Conservation (phyloP, 306 rosid species). For the Lathyrus oleraceus region DNA sequence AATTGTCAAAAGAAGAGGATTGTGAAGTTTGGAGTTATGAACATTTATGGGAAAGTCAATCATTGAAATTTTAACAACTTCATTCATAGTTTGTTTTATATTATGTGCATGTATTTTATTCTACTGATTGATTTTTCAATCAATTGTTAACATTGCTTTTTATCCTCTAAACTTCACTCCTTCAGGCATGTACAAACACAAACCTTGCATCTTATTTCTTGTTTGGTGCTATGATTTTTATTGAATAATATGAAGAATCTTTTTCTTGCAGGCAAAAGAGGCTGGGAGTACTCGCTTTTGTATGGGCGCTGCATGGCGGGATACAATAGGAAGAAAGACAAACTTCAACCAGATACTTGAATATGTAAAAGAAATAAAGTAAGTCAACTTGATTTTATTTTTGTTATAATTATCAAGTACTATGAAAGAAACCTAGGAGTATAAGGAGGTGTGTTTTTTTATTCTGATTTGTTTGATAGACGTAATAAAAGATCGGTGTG, state of each 20-base stretch:
- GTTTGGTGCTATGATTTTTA: slow-evolving; percentile 1
- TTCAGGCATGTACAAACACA: neutral
- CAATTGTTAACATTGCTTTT: neutral
- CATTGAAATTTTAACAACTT: neutral
- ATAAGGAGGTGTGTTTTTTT: neutral
- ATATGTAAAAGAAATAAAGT: slow-evolving; percentile 87
- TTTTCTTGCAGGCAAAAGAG: slow-evolving; percentile 78
- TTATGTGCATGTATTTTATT: neutral
- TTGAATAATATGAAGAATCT: slow-evolving; percentile 23
- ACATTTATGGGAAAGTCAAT: neutral
- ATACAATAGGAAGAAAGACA: slow-evolving; percentile 85
- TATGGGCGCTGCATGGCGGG: slow-evolving; percentile 99
- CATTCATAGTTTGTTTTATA: neutral
- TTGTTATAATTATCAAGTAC: neutral
- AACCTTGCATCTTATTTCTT: slow-evolving; percentile 16
- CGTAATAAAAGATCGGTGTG: slow-evolving; percentile 21
- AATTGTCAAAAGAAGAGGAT: neutral
- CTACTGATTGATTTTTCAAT: neutral
- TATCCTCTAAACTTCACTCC: neutral
- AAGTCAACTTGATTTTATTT: slow-evolving; percentile 26
- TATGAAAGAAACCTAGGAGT: neutral
- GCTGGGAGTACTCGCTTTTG: slow-evolving; percentile 99
- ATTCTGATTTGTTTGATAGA: slow-evolving; percentile 5
- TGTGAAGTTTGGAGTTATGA: neutral
- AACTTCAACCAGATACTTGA: slow-evolving; percentile 91